These are phyloP conservation scores for Cryomyces minteri DNA, from an alignment of 495 filamentous ascomycete genomes.

Conservation along the genomic window DNA sequence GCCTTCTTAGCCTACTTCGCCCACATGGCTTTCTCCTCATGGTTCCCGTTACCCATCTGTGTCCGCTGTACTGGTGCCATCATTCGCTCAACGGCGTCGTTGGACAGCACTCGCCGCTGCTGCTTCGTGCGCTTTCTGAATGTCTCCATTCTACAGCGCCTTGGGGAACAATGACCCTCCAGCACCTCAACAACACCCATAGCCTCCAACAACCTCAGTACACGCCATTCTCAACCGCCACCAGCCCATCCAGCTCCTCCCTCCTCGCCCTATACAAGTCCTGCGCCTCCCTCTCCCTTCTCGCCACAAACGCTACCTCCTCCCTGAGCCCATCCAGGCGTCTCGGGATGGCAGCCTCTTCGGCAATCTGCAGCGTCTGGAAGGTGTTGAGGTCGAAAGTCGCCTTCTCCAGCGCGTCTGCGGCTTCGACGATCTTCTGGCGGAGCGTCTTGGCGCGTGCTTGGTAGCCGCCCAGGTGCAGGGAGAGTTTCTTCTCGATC, in stretches of 20 bases:
- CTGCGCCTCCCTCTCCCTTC: constrained; percentile 77
- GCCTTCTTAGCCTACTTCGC: too few relatives aligned
- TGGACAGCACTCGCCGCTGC: too few relatives aligned
- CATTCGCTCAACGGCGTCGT: too few relatives aligned
- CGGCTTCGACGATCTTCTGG: constrained; percentile 63
- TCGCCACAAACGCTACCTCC: constrained; percentile 70
- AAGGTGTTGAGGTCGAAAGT: constrained; percentile 56
- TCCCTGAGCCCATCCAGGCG: constrained; percentile 58
- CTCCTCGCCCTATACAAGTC: constrained; percentile 58
- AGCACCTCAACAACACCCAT: too few relatives aligned
- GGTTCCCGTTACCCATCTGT: too few relatives aligned
- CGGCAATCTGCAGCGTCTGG: constrained; percentile 53
- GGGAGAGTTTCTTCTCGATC: constrained; percentile 79
- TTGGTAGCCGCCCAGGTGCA: constrained; percentile 81
- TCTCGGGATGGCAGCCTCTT: constrained; percentile 52
- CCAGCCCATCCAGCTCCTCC: constrained; percentile 57
- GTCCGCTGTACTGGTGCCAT: too few relatives aligned
- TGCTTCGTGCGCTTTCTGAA: too few relatives aligned
- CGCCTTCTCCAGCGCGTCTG: constrained; percentile 56
- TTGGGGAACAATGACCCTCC: too few relatives aligned
- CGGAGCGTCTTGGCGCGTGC: constrained; percentile 66
- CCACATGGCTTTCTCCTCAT: too few relatives aligned
- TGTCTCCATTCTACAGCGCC: too few relatives aligned
- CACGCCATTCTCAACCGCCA: constrained; percentile 9
- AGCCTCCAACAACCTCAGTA: constrained; percentile 4